Evolutionary conservation across 371 early-diverging fungal species (phyloP).

Genomic region (Vittaforma corneae): DNA sequence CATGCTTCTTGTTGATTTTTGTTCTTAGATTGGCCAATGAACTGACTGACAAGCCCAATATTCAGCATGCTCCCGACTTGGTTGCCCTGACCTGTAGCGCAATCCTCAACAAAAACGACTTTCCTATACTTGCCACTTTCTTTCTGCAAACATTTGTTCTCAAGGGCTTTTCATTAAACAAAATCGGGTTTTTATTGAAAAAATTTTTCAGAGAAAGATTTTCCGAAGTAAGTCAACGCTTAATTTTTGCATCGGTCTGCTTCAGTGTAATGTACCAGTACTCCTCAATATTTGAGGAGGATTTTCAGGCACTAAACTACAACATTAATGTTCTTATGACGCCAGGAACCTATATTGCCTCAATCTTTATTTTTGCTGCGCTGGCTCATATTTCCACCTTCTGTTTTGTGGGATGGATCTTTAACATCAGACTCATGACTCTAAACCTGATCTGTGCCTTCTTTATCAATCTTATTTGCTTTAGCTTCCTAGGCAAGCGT

Average conservation of each 20-base stretch:
- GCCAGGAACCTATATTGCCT: constrained; percentile 13
- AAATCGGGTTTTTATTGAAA: background rate
- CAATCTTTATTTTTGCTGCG: background rate
- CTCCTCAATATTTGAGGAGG: background rate
- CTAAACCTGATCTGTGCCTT: background rate
- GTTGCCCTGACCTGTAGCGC: background rate
- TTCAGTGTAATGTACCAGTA: background rate
- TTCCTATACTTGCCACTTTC: background rate
- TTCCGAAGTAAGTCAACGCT: background rate
- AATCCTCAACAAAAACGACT: background rate
- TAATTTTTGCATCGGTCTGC: background rate
- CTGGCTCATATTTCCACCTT: background rate
- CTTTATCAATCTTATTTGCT: background rate
- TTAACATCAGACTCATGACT: background rate
- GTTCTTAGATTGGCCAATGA: background rate
- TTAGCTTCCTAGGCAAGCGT: background rate
- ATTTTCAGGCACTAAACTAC: background rate
- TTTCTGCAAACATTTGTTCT: background rate
- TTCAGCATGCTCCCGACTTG: background rate
- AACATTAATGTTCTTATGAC: constrained; percentile 2
- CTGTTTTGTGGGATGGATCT: background rate
- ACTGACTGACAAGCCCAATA: background rate
- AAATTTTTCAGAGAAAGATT: background rate
- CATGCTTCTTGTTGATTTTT: background rate
- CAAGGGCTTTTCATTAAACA: background rate